Evolutionary conservation across 495 filamentous ascomycete species (phyloP), one percentile per base, ranked within the genome.

Genomic region (Aspergillus coremiiformis): DNA sequence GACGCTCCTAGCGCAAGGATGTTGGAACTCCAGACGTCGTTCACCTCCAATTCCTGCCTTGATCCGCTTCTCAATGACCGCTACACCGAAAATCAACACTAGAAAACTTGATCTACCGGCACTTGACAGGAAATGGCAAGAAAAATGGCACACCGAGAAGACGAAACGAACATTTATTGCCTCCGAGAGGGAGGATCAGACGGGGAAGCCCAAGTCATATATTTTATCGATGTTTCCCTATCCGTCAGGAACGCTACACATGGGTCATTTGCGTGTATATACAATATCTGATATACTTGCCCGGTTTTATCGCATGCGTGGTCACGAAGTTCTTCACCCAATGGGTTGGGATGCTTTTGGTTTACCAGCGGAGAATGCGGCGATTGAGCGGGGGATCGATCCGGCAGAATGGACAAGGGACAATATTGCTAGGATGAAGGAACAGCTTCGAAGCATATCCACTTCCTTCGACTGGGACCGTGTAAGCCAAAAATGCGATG

Each of bases 301-400:
- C 14, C 77, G 90, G 12, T 94, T 85, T 58, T 82, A 84, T 57
- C 79, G 77, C 8, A 85, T 95, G 75, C 81, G 82, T 47, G 90
- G 90, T 3, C 73, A 82, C 62, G 69, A 86, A 47, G 89, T 95
- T 26, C 64, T 94, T 20, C 80, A 93, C 46, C 90, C 90, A 23
- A 94, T 95, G 82, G 90, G 89, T 3, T 95, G 90, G 90, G 90
- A 95, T 75, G 89, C 87, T 17, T 94, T 95, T 64, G 90, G 90
- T 3, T 71, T 95, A 37, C 90, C 90, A 8, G 90, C 90, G 30
- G 90, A 95, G 70, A 95, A 95, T 70, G 90, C 90, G 15, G 90
- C 90, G n/a, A 91, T 95, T 53, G 88, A 94, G 69, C 72, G 84
- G 46, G 86, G 87, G 30, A 74, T 92, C 53, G 78, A 89, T 66